Conservation (phyloP, 2,329 filamentous ascomycete species). For the Seiridium unicorne region DNA sequence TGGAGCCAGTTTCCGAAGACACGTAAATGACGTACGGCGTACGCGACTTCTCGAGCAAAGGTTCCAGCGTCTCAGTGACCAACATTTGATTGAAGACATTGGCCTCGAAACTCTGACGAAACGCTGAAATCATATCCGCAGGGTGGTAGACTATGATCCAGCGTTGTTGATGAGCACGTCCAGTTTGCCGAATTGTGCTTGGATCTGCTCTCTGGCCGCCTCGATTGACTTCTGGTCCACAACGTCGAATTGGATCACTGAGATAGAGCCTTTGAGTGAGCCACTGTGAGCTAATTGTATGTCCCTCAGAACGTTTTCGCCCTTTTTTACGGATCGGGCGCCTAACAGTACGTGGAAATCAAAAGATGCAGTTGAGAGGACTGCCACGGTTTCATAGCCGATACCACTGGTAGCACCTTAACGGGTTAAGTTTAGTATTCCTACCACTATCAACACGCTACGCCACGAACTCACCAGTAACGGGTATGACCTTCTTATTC, state of each 20-base stretch:
- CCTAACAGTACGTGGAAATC: slow-evolving; percentile 38
- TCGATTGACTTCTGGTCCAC: slow-evolving; percentile 57
- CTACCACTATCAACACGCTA: too few relatives aligned
- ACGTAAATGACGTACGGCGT: too few relatives aligned
- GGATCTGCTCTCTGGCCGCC: slow-evolving; percentile 49
- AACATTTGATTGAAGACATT: too few relatives aligned
- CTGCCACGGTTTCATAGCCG: slow-evolving; percentile 38
- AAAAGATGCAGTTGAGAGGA: slow-evolving; percentile 31
- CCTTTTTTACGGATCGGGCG: slow-evolving; percentile 34
- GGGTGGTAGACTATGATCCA: slow-evolving; percentile 29
- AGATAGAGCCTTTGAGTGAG: slow-evolving; percentile 50
- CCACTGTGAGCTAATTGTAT: slow-evolving; percentile 39
- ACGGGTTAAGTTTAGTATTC: too few relatives aligned
- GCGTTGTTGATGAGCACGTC: slow-evolving; percentile 60
- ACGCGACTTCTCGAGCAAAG: too few relatives aligned
- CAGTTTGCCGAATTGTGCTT: slow-evolving; percentile 44
- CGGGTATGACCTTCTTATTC: too few relatives aligned
- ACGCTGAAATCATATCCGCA: too few relatives aligned
- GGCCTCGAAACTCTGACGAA: too few relatives aligned
- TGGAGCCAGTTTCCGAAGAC: too few relatives aligned
- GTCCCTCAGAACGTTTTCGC: slow-evolving; percentile 26
- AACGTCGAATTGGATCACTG: slow-evolving; percentile 56
- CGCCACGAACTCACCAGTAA: too few relatives aligned
- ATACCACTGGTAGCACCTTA: slow-evolving; percentile 43
- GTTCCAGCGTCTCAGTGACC: too few relatives aligned